These are phyloP conservation scores for Thelephora terrestris DNA, from an alignment of 1,284 basidiomycete genomes.

Conservation along the genomic window DNA sequence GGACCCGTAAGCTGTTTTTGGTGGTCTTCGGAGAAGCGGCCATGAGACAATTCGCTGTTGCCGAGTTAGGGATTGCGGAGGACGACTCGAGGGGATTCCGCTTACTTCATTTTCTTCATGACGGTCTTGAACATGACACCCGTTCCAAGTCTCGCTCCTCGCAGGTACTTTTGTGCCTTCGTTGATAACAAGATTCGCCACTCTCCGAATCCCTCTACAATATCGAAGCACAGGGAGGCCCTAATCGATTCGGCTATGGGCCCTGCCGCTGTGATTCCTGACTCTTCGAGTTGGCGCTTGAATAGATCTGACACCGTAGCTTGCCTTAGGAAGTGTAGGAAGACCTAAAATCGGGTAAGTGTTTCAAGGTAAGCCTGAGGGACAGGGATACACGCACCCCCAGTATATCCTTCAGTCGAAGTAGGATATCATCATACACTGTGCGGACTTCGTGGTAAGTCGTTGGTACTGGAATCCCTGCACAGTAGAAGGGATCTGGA, in stretches of 20 bases:
- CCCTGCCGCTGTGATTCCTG: slow-evolving; percentile 16
- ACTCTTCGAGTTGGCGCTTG: slow-evolving; percentile 10
- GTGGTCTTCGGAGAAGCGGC: slow-evolving; percentile 59
- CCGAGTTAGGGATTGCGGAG: not conserved
- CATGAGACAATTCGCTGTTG: slow-evolving; percentile 50
- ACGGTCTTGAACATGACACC: slow-evolving; percentile 35
- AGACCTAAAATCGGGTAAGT: slow-evolving; percentile 8
- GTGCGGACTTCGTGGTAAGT: slow-evolving; percentile 14
- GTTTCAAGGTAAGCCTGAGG: not conserved
- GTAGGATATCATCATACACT: slow-evolving; percentile 13
- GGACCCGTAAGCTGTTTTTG: slow-evolving; percentile 48
- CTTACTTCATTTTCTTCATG: slow-evolving; percentile 50
- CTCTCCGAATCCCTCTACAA: slow-evolving; percentile 39
- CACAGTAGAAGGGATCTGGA: slow-evolving; percentile 16
- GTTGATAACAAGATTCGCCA: slow-evolving; percentile 42
- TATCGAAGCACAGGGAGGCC: slow-evolving; percentile 39
- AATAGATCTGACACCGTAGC: slow-evolving; percentile 8
- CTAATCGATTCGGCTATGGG: slow-evolving; percentile 40
- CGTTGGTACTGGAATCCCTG: slow-evolving; percentile 18
- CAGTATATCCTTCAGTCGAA: slow-evolving; percentile 18
- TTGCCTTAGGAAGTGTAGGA: slow-evolving; percentile 15
- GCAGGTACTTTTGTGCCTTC: slow-evolving; percentile 33
- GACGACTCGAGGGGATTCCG: not conserved
- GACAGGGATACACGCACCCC: slow-evolving; percentile 14
- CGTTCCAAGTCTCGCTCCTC: slow-evolving; percentile 30